Percentiles rank a stretch among this genome's conserved stretches.
Evolutionary conservation across 169 alveolate genomes (phyloP).

Genomic region (Eimeria tenella): DNA sequence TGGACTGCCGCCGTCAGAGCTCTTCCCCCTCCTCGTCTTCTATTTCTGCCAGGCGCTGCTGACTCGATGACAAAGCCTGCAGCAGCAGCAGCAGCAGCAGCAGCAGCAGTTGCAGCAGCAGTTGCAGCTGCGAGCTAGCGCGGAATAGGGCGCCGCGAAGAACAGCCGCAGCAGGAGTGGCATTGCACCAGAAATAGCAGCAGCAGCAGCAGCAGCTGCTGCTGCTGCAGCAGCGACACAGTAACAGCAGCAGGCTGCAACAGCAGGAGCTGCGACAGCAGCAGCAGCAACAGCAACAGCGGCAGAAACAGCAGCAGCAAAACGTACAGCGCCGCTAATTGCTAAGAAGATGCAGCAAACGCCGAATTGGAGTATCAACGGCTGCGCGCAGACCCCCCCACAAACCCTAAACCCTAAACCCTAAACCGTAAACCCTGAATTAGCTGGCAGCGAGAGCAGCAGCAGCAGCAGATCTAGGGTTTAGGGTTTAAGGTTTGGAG

Average conservation of each 20-base stretch:
- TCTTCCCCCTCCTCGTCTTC: slow-evolving; percentile 5
- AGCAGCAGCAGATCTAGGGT: background rate
- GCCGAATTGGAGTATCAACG: background rate
- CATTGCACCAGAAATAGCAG: too few species aligned
- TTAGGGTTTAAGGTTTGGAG: background rate
- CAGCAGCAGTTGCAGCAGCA: background rate
- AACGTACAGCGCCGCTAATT: background rate
- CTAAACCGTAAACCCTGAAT: background rate
- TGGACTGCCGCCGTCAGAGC: background rate
- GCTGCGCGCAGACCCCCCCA: background rate
- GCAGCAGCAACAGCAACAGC: too few species aligned
- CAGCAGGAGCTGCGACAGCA: too few species aligned
- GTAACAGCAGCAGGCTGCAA: too few species aligned
- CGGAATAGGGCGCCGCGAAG: too few species aligned
- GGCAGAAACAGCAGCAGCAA: too few species aligned
- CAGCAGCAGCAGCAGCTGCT: too few species aligned
- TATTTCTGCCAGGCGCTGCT: background rate
- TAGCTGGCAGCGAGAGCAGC: background rate
- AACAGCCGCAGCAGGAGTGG: too few species aligned
- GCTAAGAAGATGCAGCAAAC: slow-evolving; percentile 24
- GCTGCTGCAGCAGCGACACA: background rate
- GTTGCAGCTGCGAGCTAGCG: too few species aligned
- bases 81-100: background rate
- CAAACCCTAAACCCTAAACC: slow-evolving; percentile 33
- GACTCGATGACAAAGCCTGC: background rate